Evolutionary conservation across 106 monocot genomes (phyloP).

Genomic region (Apostasia ramifera): DNA sequence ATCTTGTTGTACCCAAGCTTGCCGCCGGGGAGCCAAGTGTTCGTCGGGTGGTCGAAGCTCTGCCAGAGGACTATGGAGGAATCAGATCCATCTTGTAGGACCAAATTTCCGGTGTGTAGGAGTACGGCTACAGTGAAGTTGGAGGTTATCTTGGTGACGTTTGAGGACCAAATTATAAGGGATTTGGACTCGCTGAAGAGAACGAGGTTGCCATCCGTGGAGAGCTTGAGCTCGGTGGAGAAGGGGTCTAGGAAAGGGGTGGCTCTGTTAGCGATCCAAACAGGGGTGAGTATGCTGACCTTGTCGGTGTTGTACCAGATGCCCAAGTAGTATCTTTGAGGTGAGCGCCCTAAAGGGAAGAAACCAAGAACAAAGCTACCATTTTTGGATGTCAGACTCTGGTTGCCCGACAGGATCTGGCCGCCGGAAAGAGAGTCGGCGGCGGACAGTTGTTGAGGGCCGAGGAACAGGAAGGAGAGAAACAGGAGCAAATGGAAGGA

Average conservation of each 20-base stretch:
- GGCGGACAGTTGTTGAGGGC: background rate
- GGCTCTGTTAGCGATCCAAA: constrained; percentile 8
- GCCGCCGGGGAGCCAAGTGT: constrained; percentile 8
- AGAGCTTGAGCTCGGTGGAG: constrained; percentile 2
- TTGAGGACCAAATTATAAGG: background rate
- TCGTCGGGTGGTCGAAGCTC: constrained; percentile 5
- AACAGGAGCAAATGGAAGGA: background rate
- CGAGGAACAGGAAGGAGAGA: background rate
- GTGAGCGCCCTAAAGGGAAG: background rate
- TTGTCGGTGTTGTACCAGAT: constrained; percentile 6
- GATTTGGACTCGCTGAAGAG: background rate
- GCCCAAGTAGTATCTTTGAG: background rate
- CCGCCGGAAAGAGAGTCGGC: background rate
- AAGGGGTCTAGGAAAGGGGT: background rate
- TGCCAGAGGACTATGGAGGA: constrained; percentile 1
- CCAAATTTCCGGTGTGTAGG: constrained; percentile 10
- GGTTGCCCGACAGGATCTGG: constrained; percentile 10
- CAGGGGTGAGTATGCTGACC: background rate
- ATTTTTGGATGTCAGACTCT: background rate
- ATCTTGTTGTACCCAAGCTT: constrained; percentile 4
- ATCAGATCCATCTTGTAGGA: background rate
- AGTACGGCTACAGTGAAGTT: constrained; percentile 1
- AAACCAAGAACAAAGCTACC: constrained; percentile 7
- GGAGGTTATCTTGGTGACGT: background rate
- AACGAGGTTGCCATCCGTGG: background rate